Evolutionary conservation across 768 basidiomycete genomes (phyloP).

Genomic region (Boletus subparvulus): DNA sequence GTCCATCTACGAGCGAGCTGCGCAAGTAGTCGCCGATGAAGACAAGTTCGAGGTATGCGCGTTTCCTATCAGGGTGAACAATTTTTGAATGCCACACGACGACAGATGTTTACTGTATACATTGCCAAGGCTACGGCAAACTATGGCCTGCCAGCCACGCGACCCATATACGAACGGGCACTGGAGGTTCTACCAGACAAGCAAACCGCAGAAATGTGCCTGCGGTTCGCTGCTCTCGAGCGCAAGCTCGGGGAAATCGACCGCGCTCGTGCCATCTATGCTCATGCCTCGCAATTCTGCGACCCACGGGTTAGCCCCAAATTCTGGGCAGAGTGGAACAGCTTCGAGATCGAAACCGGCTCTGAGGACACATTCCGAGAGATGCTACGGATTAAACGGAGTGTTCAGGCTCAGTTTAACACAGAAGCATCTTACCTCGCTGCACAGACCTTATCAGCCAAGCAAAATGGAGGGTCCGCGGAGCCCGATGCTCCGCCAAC

Average conservation of each 20-base stretch:
- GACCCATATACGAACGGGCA: slow-evolving; percentile 94
- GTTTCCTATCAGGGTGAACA: background rate
- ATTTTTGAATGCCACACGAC: slow-evolving; percentile 5
- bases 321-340: slow-evolving; percentile 98
- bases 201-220: slow-evolving; percentile 96
- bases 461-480: slow-evolving; percentile 50
- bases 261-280: slow-evolving; percentile 92
- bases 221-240: slow-evolving; percentile 93
- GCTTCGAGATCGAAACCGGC: slow-evolving; percentile 97
- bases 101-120: slow-evolving; percentile 92
- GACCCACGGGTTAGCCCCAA: slow-evolving; percentile 88
- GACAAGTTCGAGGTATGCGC: slow-evolving; percentile 89
- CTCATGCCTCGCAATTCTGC: slow-evolving; percentile 98
- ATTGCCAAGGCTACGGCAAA: slow-evolving; percentile 96
- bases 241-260: slow-evolving; percentile 99
- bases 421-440: slow-evolving; percentile 93
- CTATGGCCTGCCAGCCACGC: slow-evolving; percentile 93
- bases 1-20: slow-evolving; percentile 93
- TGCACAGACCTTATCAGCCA: slow-evolving; percentile 80
- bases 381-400: slow-evolving; percentile 94
- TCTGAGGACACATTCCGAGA: slow-evolving; percentile 98
- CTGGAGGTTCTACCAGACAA: slow-evolving; percentile 90
- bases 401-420: slow-evolving; percentile 98
- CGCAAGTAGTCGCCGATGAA: slow-evolving; percentile 77
- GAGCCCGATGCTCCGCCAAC: slow-evolving; percentile 42